Percentiles rank a stretch among this genome's conserved stretches.
phyloP scores from a whole-genome alignment of 2,329 filamentous ascomycete species.

The Ceratocystis papillata region DNA sequence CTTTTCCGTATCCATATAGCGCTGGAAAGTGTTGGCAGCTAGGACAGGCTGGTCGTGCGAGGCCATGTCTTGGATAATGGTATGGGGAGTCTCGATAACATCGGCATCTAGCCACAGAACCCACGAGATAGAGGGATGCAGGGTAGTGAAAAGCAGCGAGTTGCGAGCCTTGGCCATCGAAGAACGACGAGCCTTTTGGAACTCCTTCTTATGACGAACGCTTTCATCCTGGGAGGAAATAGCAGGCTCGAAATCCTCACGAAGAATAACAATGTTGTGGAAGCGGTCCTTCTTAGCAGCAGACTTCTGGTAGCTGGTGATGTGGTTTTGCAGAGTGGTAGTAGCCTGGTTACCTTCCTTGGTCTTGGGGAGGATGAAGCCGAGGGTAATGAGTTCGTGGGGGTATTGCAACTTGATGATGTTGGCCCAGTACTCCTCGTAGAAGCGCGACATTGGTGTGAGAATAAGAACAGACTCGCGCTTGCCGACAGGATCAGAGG shows the following conservation, averaged over 20 bases:
- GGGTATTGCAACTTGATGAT: slow-evolving; percentile 74
- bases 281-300: slow-evolving; percentile 74
- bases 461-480: slow-evolving; percentile 80
- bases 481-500: slow-evolving; percentile 62
- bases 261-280: slow-evolving; percentile 83
- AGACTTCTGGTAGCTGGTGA: slow-evolving; percentile 68
- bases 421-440: slow-evolving; percentile 92
- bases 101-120: slow-evolving; percentile 93
- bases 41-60: slow-evolving; percentile 80
- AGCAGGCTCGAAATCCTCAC: slow-evolving; percentile 86
- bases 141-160: slow-evolving; percentile 84
- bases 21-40: slow-evolving; percentile 91
- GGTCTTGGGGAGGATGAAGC: slow-evolving; percentile 91
- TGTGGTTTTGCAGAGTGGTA: slow-evolving; percentile 67
- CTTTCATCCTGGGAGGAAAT: slow-evolving; percentile 69
- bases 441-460: slow-evolving; percentile 87
- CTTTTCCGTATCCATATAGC: slow-evolving; percentile 59
- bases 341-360: slow-evolving; percentile 85
- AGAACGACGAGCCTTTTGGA: slow-evolving; percentile 75
- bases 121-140: slow-evolving; percentile 86
- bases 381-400: slow-evolving; percentile 86
- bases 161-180: slow-evolving; percentile 93
- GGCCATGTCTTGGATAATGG: slow-evolving; percentile 85
- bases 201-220: slow-evolving; percentile 82
- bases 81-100: slow-evolving; percentile 74